These are phyloP conservation scores for Phytophthora quininea DNA, from an alignment of 352 stramenopile genomes.

Conservation along the genomic window DNA sequence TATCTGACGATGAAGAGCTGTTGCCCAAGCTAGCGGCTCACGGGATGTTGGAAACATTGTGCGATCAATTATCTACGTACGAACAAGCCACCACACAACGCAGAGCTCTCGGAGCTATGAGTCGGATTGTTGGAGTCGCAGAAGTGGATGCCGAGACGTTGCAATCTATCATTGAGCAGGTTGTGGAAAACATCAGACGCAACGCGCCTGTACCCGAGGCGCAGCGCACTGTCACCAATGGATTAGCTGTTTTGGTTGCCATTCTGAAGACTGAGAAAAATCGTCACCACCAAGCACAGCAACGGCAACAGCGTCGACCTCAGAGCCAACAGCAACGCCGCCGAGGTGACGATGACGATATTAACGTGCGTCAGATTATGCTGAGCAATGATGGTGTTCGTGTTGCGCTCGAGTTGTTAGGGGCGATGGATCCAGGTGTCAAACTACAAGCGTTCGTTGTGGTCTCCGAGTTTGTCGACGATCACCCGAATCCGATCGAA, in stretches of 20 bases:
- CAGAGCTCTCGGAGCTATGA: slow-evolving; percentile 52
- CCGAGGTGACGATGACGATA: slow-evolving; percentile 1
- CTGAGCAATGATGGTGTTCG: slow-evolving; percentile 44
- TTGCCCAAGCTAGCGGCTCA: slow-evolving; percentile 65
- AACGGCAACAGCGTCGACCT: slow-evolving; percentile 17
- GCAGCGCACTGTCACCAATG: slow-evolving; percentile 46
- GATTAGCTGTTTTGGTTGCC: slow-evolving; percentile 51
- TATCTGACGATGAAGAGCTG: slow-evolving; percentile 72
- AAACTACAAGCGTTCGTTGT: slow-evolving; percentile 55
- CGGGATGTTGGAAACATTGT: slow-evolving; percentile 53
- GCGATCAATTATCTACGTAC: slow-evolving; percentile 40
- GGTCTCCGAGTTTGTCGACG: slow-evolving; percentile 50
- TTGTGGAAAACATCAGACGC: slow-evolving; percentile 43
- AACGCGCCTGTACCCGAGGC: slow-evolving; percentile 39
- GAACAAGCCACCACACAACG: slow-evolving; percentile 44
- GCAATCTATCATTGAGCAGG: slow-evolving; percentile 22
- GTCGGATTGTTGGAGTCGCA: slow-evolving; percentile 27
- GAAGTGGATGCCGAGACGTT: slow-evolving; percentile 19
- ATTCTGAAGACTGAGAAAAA: slow-evolving; percentile 41
- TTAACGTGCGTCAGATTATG: slow-evolving; percentile 34
- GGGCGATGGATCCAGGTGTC: slow-evolving; percentile 42
- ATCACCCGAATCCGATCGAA: slow-evolving; percentile 33
- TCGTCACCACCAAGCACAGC: slow-evolving; percentile 27
- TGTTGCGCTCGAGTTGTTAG: slow-evolving; percentile 49
- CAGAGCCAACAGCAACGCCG: slow-evolving; percentile 26